Conservation (phyloP, 495 filamentous ascomycete genomes). For the Pyrenula aspistea region DNA sequence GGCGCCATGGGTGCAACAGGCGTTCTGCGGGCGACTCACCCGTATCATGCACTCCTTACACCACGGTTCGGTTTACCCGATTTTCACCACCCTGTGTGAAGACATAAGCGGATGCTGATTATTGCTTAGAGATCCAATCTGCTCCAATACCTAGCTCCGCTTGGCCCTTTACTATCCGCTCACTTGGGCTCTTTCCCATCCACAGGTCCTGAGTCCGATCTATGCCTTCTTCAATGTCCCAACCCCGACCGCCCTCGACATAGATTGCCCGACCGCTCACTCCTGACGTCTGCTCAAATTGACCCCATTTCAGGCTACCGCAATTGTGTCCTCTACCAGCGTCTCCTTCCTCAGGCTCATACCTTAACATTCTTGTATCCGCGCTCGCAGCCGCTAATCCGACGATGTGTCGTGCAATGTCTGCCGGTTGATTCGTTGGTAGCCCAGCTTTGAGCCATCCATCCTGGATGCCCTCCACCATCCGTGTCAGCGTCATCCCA, state of each 20-base stretch:
- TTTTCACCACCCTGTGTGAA: too few relatives aligned
- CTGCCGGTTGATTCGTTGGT: constrained; percentile 29
- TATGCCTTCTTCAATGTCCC: constrained; percentile 35
- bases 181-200: constrained; percentile 29
- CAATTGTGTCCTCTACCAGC: background rate
- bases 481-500: constrained; percentile 36
- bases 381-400: constrained; percentile 23
- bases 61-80: too few relatives aligned
- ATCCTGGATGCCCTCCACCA: constrained; percentile 26
- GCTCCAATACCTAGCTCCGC: constrained; percentile 20
- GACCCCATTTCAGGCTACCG: background rate
- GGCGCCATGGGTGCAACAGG: too few relatives aligned
- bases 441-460: constrained; percentile 30
- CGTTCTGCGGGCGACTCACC: too few relatives aligned
- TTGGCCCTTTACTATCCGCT: constrained; percentile 24
- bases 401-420: constrained; percentile 31
- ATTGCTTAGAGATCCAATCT: constrained; percentile 3
- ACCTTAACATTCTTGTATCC: background rate
- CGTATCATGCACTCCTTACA: too few relatives aligned
- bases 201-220: constrained; percentile 27
- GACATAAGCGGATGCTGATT: too few relatives aligned
- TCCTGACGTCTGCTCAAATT: background rate
- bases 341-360: background rate
- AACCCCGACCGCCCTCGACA: constrained; percentile 32
- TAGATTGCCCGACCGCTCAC: constrained; percentile 32